Conservation (phyloP, 176 grass and related monocot genomes). For the Ensete glaucum region DNA sequence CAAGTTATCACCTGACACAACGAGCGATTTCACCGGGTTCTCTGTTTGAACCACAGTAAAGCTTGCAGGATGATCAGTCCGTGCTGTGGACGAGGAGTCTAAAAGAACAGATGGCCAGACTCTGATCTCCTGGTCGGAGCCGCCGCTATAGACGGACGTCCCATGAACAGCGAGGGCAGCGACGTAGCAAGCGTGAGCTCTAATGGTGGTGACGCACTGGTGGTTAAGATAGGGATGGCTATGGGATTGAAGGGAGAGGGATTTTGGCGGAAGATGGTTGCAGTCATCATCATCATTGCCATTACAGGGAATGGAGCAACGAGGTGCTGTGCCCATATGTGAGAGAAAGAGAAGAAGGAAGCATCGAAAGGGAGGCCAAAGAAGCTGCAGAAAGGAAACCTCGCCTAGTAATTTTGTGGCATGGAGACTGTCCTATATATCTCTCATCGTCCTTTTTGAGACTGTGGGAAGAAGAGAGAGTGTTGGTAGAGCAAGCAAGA, state of each 20-base stretch:
- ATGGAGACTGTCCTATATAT: too few relatives aligned
- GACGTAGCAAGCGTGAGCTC: slow-evolving; percentile 51
- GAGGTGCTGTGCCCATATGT: too few relatives aligned
- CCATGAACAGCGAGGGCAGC: slow-evolving; percentile 33
- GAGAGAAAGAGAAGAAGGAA: too few relatives aligned
- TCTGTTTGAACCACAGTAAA: slow-evolving; percentile 20
- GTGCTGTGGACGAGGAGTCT: not conserved
- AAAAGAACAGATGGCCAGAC: slow-evolving; percentile 24
- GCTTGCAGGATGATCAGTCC: not conserved
- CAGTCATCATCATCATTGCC: not conserved
- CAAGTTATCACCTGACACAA: slow-evolving; percentile 27
- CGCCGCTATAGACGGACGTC: slow-evolving; percentile 30
- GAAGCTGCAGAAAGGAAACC: too few relatives aligned
- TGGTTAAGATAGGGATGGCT: slow-evolving; percentile 1
- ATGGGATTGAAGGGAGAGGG: slow-evolving; percentile 5
- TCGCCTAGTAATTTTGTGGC: too few relatives aligned
- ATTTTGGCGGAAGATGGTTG: not conserved
- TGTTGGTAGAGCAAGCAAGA: too few relatives aligned
- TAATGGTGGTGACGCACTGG: slow-evolving; percentile 42
- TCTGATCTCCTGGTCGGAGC: slow-evolving; percentile 44
- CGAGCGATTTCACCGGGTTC: slow-evolving; percentile 46
- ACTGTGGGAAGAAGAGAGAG: too few relatives aligned
- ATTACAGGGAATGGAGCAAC: too few relatives aligned
- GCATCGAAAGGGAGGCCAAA: too few relatives aligned
- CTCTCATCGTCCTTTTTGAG: too few relatives aligned